These are phyloP conservation scores for Brassica balearica DNA, from an alignment of 441 rosid genomes.

Conservation along the genomic window DNA sequence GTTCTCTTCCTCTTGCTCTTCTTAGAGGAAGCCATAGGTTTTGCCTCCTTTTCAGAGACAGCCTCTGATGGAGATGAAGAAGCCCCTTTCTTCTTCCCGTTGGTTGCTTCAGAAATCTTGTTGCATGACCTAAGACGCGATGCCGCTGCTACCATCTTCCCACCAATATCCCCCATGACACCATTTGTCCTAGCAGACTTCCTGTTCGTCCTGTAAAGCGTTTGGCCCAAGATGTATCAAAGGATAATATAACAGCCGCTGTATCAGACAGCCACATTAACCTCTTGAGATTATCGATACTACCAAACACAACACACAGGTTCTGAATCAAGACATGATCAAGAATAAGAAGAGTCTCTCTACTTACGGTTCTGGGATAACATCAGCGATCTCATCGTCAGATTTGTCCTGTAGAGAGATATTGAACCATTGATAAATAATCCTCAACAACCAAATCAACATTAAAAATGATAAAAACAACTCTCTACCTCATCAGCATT, in stretches of 20 bases:
- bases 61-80: conserved; percentile 25
- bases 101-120: conserved; percentile 5
- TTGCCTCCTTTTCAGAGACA: conserved; percentile 18
- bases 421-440: conserved; percentile 3
- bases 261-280: neutral
- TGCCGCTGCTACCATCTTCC: conserved; percentile 39
- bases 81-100: neutral
- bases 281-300: neutral
- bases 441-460: neutral
- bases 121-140: conserved; percentile 30
- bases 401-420: conserved; percentile 51
- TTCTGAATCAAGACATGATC: neutral
- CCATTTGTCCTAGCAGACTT: neutral
- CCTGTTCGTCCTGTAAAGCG: conserved; percentile 7
- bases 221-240: conserved; percentile 9
- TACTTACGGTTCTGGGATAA: conserved; percentile 57
- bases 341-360: neutral
- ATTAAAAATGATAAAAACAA: neutral
- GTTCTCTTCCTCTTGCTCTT: neutral
- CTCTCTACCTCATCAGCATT: conserved; percentile 54
- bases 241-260: neutral
- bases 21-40: neutral
- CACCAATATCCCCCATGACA: conserved; percentile 17
- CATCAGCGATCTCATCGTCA: conserved; percentile 47
- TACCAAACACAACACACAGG: neutral